These are phyloP conservation scores for Botrytis squamosa DNA, from an alignment of 2,329 filamentous ascomycete species.

Conservation along the genomic window DNA sequence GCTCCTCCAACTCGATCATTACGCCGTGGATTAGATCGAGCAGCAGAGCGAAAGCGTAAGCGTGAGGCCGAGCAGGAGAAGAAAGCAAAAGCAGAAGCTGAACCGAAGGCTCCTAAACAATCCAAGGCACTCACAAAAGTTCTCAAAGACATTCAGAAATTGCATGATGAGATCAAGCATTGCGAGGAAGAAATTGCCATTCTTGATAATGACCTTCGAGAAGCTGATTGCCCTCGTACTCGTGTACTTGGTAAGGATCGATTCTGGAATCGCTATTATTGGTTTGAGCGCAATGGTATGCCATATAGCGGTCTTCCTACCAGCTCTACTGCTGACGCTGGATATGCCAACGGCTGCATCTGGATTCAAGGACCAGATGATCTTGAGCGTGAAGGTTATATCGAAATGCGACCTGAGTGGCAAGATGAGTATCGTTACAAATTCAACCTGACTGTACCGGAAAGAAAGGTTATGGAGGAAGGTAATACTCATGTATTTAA, in stretches of 20 bases:
- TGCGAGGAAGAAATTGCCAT: slow-evolving; percentile 83
- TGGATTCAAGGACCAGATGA: slow-evolving; percentile 97
- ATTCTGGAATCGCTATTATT: slow-evolving; percentile 98
- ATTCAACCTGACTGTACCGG: slow-evolving; percentile 78
- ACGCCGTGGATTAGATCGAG: slow-evolving; percentile 65
- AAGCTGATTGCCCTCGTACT: slow-evolving; percentile 89
- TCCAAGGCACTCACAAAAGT: slow-evolving; percentile 88
- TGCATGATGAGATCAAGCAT: slow-evolving; percentile 74
- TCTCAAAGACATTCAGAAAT: slow-evolving; percentile 83
- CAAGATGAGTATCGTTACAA: slow-evolving; percentile 73
- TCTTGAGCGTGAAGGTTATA: slow-evolving; percentile 80
- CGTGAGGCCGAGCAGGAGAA: slow-evolving; percentile 71
- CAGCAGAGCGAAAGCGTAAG: slow-evolving; percentile 72
- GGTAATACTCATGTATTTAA: slow-evolving; percentile 73
- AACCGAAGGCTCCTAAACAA: slow-evolving; percentile 66
- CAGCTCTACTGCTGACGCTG: slow-evolving; percentile 82
- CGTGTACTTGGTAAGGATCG: slow-evolving; percentile 88
- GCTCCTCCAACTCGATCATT: slow-evolving; percentile 53
- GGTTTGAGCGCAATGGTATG: slow-evolving; percentile 99
- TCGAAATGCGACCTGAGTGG: slow-evolving; percentile 70
- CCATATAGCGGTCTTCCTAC: slow-evolving; percentile 84
- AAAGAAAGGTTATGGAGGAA: slow-evolving; percentile 85
- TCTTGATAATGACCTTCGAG: slow-evolving; percentile 87
- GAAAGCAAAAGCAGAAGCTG: slow-evolving; percentile 57
- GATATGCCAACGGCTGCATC: slow-evolving; percentile 89